Percentiles rank a stretch among this genome's conserved stretches.
Conservation (phyloP, 257 asterid species). For the Anisodus tanguticus region DNA sequence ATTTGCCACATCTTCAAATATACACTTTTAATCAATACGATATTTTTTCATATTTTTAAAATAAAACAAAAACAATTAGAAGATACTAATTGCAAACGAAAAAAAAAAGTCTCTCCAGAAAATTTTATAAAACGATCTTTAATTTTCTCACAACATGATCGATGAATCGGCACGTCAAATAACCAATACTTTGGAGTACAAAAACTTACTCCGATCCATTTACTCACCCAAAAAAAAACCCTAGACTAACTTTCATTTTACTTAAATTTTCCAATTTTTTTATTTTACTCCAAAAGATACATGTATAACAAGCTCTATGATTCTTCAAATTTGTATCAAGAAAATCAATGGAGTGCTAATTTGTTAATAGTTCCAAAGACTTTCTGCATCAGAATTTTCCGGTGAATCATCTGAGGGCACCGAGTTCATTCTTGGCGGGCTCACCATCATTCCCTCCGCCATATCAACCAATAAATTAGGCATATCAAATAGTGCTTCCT, state of each 20-base stretch:
- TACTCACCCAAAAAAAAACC: neutral
- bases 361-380: slow-evolving; percentile 43
- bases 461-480: slow-evolving; percentile 56
- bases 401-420: slow-evolving; percentile 36
- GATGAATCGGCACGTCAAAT: neutral
- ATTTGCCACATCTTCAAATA: neutral
- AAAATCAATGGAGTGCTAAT: no score
- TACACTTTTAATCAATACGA: no score
- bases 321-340: no score
- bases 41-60: no score
- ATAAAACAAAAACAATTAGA: no score
- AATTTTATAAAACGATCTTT: neutral
- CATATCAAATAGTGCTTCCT: slow-evolving; percentile 50
- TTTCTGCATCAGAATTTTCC: slow-evolving; percentile 43
- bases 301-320: no score
- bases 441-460: slow-evolving; percentile 58
- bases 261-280: no score
- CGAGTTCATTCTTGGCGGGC: slow-evolving; percentile 50
- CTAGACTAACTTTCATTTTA: neutral
- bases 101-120: neutral
- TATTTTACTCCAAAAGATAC: no score
- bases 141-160: neutral
- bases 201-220: neutral
- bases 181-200: neutral
- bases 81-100: no score